Percentiles rank a stretch among this genome's conserved stretches.
These are phyloP conservation scores for Jackrogersella multiformis DNA, from an alignment of 495 filamentous ascomycete species.

Conservation along the genomic window DNA sequence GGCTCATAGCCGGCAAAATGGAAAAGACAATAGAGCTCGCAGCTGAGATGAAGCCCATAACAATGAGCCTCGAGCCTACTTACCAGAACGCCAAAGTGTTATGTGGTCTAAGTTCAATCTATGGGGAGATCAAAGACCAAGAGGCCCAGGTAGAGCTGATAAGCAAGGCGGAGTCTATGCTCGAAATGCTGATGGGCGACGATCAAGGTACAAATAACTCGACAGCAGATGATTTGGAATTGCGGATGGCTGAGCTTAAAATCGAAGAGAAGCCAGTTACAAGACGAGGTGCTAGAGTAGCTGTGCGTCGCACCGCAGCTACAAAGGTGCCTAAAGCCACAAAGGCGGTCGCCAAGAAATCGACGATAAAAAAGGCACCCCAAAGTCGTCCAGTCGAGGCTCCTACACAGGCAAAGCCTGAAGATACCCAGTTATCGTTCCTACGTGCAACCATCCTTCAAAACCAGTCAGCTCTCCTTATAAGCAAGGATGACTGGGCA, in stretches of 20 bases:
- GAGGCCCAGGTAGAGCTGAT: slow-evolving; percentile 52
- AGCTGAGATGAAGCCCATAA: slow-evolving; percentile 56
- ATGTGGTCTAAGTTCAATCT: slow-evolving; percentile 56
- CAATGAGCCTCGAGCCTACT: slow-evolving; percentile 52
- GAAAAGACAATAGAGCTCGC: slow-evolving; percentile 70
- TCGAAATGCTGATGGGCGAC: slow-evolving; percentile 40
- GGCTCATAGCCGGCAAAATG: slow-evolving; percentile 68
- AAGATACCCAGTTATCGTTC: slow-evolving; percentile 65
- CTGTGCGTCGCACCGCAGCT: slow-evolving; percentile 30
- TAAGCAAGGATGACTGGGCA: slow-evolving; percentile 63
- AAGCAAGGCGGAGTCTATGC: slow-evolving; percentile 50
- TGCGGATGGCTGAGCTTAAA: slow-evolving; percentile 57
- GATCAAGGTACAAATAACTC: slow-evolving; percentile 16
- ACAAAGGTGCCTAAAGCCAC: slow-evolving; percentile 36
- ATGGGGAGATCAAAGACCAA: slow-evolving; percentile 50
- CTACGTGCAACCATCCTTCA: slow-evolving; percentile 70
- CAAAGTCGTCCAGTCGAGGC: slow-evolving; percentile 43
- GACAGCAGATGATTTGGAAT: slow-evolving; percentile 49
- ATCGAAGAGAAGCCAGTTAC: slow-evolving; percentile 50
- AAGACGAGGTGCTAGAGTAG: too few relatives aligned
- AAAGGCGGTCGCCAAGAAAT: slow-evolving; percentile 40
- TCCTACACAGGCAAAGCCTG: slow-evolving; percentile 41
- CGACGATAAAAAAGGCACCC: slow-evolving; percentile 29
- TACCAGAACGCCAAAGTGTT: slow-evolving; percentile 57
- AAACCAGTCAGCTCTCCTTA: slow-evolving; percentile 68